These are phyloP conservation scores for Prunus yedoensis DNA, from an alignment of 331 rosid genomes.

Conservation along the genomic window DNA sequence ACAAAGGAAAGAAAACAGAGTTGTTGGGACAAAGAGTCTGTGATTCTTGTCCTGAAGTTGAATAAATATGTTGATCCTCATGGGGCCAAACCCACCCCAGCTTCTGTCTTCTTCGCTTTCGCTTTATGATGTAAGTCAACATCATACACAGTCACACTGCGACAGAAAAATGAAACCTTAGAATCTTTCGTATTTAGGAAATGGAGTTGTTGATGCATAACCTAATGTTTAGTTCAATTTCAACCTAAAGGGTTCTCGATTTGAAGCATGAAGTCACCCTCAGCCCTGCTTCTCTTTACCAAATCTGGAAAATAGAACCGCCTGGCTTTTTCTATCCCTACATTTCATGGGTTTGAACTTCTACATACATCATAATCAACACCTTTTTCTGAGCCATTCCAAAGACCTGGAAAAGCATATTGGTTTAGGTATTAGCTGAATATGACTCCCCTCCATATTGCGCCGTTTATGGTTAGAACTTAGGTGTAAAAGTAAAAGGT, in stretches of 20 bases:
- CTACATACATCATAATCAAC: background rate
- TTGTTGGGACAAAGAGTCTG: background rate
- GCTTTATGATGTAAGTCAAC: background rate
- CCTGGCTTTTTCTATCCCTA: background rate
- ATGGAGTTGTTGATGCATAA: slow-evolving; percentile 28
- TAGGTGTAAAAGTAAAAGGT: background rate
- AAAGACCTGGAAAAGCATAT: slow-evolving; percentile 5
- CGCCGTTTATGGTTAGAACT: slow-evolving; percentile 13
- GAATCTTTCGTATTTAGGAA: background rate
- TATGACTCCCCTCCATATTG: background rate
- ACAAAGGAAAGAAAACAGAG: slow-evolving; percentile 1
- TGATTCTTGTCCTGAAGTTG: background rate
- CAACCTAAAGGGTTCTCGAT: background rate
- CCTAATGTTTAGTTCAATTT: slow-evolving; percentile 5
- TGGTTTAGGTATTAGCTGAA: slow-evolving; percentile 8
- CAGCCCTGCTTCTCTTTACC: slow-evolving; percentile 2
- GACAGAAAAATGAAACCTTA: background rate
- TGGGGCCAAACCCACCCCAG: background rate
- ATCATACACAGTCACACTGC: background rate
- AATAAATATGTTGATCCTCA: background rate
- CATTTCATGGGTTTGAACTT: background rate
- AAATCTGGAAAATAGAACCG: slow-evolving; percentile 16
- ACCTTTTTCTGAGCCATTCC: slow-evolving; percentile 2
- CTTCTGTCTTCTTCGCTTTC: background rate
- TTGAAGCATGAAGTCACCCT: background rate